These are phyloP conservation scores for Blastocystis sp. DNA, from an alignment of 352 stramenopile genomes.

Conservation along the genomic window DNA sequence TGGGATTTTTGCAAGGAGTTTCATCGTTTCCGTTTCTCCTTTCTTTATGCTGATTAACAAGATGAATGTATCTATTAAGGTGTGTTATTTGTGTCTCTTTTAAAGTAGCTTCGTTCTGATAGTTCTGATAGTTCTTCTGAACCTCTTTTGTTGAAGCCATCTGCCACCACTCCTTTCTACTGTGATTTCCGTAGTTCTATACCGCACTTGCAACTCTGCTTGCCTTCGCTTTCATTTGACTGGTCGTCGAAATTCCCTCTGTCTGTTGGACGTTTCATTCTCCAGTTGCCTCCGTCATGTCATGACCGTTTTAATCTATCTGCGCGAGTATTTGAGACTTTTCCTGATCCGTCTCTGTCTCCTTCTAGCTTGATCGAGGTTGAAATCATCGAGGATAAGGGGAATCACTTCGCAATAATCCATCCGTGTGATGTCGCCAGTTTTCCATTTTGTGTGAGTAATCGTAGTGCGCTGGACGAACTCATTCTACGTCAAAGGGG, in stretches of 20 bases:
- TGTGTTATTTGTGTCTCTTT: not conserved
- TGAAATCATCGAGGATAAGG: not conserved
- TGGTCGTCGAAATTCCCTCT: not conserved
- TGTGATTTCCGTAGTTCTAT: not conserved
- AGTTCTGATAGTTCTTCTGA: not conserved
- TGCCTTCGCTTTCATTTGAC: not conserved
- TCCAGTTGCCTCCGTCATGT: not conserved
- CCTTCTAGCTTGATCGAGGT: not conserved
- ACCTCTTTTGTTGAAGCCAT: not conserved
- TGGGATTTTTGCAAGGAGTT: not conserved
- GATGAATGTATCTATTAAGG: not conserved
- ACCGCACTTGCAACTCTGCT: not conserved
- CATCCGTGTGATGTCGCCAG: not conserved
- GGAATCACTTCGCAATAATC: not conserved
- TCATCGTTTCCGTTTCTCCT: not conserved
- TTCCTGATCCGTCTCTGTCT: not conserved
- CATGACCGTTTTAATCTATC: not conserved
- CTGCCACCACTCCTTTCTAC: not conserved
- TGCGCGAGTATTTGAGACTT: not conserved
- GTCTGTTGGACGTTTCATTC: not conserved
- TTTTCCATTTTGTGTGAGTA: constrained; percentile 16
- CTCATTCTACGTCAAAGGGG: not conserved
- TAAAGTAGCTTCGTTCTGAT: not conserved
- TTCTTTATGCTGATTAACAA: not conserved
- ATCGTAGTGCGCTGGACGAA: not conserved